Evolutionary conservation across 2,329 filamentous ascomycete species (phyloP).

Genomic region (Tolypocladium cylindrosporum): DNA sequence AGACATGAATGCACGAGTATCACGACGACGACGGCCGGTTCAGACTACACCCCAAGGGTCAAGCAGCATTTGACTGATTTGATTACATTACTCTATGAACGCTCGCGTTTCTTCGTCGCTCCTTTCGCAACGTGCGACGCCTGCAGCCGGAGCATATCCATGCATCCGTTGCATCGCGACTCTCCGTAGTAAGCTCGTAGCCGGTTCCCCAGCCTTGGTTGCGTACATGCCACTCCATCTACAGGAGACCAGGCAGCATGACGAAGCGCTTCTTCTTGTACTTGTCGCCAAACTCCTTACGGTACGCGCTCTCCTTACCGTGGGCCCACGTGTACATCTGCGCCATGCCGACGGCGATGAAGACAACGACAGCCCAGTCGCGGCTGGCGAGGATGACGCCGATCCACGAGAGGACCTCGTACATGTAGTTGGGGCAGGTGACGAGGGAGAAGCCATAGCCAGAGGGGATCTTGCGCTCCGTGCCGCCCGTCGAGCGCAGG

Average conservation of each 20-base stretch:
- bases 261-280: conserved; percentile 91
- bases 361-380: conserved; percentile 68
- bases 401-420: conserved; percentile 79
- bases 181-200: neutral
- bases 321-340: conserved; percentile 85
- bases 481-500: conserved; percentile 69
- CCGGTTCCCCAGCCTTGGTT: neutral
- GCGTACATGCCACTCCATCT: conserved; percentile 10
- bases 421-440: conserved; percentile 96
- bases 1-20: neutral
- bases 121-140: neutral
- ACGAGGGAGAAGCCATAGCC: conserved; percentile 80
- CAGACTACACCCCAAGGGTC: neutral
- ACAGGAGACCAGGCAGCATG: conserved; percentile 72
- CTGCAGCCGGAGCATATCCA: neutral
- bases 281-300: conserved; percentile 81
- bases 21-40: neutral
- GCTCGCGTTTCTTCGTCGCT: neutral
- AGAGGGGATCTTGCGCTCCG: conserved; percentile 76
- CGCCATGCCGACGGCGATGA: conserved; percentile 59
- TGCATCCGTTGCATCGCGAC: neutral
- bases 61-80: neutral
- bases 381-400: conserved; percentile 72
- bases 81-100: neutral
- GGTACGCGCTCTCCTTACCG: conserved; percentile 86